These are phyloP conservation scores for Exobasidium rhododendri DNA, from an alignment of 1,284 basidiomycete species.

Conservation along the genomic window DNA sequence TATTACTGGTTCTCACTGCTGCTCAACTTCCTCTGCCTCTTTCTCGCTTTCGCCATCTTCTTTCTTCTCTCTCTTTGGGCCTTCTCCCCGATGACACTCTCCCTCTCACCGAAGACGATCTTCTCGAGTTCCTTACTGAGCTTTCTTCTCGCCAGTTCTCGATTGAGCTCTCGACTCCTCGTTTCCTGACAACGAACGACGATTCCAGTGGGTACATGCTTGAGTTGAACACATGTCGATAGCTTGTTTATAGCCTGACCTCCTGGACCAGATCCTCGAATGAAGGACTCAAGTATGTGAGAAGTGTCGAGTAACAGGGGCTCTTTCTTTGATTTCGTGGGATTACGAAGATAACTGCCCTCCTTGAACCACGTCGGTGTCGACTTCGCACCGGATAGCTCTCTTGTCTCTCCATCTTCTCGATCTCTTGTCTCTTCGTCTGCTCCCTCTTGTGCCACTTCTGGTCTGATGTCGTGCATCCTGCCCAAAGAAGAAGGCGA, in stretches of 20 bases:
- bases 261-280: slow-evolving; percentile 49
- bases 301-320: slow-evolving; percentile 43
- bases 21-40: slow-evolving; percentile 1
- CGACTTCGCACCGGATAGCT: slow-evolving; percentile 5
- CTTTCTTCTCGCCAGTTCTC: slow-evolving; percentile 36
- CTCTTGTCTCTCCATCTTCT: slow-evolving; percentile 16
- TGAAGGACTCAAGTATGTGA: slow-evolving; percentile 45
- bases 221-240: slow-evolving; percentile 41
- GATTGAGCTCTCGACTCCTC: slow-evolving; percentile 37
- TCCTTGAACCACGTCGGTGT: slow-evolving; percentile 36
- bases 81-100: neutral
- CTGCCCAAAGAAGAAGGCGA: too few species aligned
- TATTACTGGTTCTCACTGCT: too few species aligned
- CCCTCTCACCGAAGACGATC: neutral
- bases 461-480: too few species aligned
- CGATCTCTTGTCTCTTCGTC: slow-evolving; percentile 1
- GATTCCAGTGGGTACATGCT: slow-evolving; percentile 40
- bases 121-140: slow-evolving; percentile 37
- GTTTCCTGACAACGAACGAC: slow-evolving; percentile 47
- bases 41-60: slow-evolving; percentile 1
- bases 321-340: slow-evolving; percentile 33
- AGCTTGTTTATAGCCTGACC: slow-evolving; percentile 54
- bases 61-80: neutral
- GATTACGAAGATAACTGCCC: slow-evolving; percentile 34
- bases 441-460: too few species aligned